Percentiles rank a stretch among this genome's conserved stretches.
Conservation (phyloP, 305 asterid species). For the Fraxinus floribunda region DNA sequence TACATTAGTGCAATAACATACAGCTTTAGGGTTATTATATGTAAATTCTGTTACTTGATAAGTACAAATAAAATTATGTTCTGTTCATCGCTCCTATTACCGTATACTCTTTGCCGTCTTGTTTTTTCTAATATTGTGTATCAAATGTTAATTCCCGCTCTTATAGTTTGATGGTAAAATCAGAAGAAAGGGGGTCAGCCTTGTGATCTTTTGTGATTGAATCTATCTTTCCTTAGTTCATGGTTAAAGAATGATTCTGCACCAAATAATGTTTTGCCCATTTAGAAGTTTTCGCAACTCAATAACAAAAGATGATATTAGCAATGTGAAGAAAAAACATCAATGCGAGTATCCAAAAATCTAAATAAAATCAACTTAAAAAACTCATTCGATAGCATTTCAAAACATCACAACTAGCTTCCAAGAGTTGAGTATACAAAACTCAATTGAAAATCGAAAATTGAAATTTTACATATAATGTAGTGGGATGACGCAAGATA, state of each 20-base stretch:
- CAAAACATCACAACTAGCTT: not conserved
- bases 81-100: not conserved
- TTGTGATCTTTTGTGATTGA: not conserved
- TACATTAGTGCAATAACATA: not conserved
- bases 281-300: not conserved
- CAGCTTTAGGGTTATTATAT: not conserved
- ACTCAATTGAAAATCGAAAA: not conserved
- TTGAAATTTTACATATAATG: not conserved
- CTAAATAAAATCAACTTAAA: not conserved
- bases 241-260: not conserved
- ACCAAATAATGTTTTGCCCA: not conserved
- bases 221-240: not conserved
- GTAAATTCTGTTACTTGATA: not conserved
- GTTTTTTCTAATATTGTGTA: not conserved
- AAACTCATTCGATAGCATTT: not conserved
- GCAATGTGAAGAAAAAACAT: not conserved
- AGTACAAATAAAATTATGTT: not conserved
- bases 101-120: not conserved
- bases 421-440: not conserved
- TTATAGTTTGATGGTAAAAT: not conserved
- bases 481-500: not conserved
- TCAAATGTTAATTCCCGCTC: not conserved
- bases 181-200: not conserved
- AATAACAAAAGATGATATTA: not conserved
- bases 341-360: not conserved